Conservation (phyloP, 2,329 filamentous ascomycete species). For the Penicillium polonicum region DNA sequence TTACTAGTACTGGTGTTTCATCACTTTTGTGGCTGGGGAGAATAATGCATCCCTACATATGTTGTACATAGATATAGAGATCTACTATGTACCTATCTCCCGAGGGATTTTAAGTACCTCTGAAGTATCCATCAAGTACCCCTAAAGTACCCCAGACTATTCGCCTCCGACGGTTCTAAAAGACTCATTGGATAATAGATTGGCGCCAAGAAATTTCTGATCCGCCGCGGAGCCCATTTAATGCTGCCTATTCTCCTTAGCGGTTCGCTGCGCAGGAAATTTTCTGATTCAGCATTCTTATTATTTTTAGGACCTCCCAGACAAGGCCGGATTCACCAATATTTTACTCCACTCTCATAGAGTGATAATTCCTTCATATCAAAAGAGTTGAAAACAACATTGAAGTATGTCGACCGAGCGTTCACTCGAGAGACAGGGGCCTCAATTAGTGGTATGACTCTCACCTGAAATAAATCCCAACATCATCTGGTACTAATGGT, state of each 20-base stretch:
- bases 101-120: not conserved
- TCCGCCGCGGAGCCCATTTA: not conserved
- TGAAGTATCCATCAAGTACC: not conserved
- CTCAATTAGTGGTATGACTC: not conserved
- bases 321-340: not conserved
- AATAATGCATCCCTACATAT: not conserved
- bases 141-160: not conserved
- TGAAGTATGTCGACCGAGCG: not conserved
- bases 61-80: not conserved
- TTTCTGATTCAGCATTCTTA: not conserved
- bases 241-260: not conserved
- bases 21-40: not conserved
- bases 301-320: not conserved
- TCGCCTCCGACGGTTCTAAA: not conserved
- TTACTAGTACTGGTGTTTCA: too few relatives aligned
- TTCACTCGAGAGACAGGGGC: not conserved
- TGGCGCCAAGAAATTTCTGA: not conserved
- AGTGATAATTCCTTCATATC: not conserved
- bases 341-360: not conserved
- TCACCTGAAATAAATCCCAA: not conserved
- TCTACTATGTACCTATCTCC: not conserved
- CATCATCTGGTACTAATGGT: not conserved
- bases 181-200: not conserved
- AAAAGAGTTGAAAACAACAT: not conserved
- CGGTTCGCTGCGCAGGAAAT: not conserved